Percentiles rank a stretch among this genome's conserved stretches.
These are phyloP conservation scores for Fraxinus angustifolia DNA, from an alignment of 305 asterid genomes.

Conservation along the genomic window DNA sequence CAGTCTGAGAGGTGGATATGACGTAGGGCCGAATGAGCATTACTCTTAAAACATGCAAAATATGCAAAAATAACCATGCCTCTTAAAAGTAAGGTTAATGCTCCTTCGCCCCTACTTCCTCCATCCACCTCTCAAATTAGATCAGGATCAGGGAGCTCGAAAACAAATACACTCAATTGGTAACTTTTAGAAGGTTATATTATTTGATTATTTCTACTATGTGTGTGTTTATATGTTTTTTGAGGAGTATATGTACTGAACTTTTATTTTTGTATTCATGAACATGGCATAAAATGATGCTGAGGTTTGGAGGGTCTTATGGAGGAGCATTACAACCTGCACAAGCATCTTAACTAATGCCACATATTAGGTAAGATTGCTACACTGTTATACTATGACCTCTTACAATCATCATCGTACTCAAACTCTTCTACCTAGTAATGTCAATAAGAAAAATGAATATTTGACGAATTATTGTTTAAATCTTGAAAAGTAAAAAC, in stretches of 20 bases:
- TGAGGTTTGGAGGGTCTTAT: slow-evolving; percentile 67
- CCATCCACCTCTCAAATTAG: too few relatives aligned
- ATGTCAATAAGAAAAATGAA: slow-evolving; percentile 30
- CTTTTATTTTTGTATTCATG: too few relatives aligned
- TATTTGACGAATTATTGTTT: slow-evolving; percentile 26
- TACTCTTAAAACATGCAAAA: too few relatives aligned
- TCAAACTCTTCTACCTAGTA: slow-evolving; percentile 41
- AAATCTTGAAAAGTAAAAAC: slow-evolving; percentile 25
- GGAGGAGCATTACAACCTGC: slow-evolving; percentile 77
- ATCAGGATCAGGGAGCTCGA: slow-evolving; percentile 46
- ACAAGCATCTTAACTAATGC: slow-evolving; percentile 57
- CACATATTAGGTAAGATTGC: slow-evolving; percentile 25
- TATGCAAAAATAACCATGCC: too few relatives aligned
- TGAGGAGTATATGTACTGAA: neutral
- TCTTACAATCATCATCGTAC: neutral
- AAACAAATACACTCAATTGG: slow-evolving; percentile 48
- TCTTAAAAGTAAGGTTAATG: too few relatives aligned
- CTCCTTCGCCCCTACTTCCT: too few relatives aligned
- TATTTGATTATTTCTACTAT: neutral
- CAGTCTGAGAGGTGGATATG: too few relatives aligned
- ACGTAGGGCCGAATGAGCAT: too few relatives aligned
- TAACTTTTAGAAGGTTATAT: slow-evolving; percentile 31
- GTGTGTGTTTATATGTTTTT: neutral
- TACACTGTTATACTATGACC: neutral
- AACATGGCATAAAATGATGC: slow-evolving; percentile 70